Percentiles rank a stretch among this genome's conserved stretches.
Evolutionary conservation across 345 rosid species (phyloP).

Genomic region (Eucalyptus leucophloia): DNA sequence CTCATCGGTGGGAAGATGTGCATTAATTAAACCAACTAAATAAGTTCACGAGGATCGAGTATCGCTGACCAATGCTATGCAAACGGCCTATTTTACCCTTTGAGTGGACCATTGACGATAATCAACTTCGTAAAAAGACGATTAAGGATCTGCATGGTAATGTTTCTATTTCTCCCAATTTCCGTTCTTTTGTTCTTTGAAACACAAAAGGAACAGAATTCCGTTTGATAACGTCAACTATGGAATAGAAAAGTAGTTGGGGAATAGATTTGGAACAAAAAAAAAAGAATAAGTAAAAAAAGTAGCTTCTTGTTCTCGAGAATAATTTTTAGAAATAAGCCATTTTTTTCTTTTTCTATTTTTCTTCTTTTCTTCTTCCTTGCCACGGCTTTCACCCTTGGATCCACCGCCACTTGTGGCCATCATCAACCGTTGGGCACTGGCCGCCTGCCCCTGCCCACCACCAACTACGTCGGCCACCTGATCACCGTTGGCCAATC

Average conservation of each 20-base stretch:
- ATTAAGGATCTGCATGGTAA: background rate
- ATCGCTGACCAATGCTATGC: background rate
- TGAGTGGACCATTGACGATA: background rate
- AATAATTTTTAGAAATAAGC: too few relatives aligned
- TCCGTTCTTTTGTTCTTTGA: fast-evolving
- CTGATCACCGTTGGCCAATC: too few relatives aligned
- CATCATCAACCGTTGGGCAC: fast-evolving
- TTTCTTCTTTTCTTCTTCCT: too few relatives aligned
- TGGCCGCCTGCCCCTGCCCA: too few relatives aligned
- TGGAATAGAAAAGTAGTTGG: fast-evolving
- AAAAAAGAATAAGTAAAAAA: too few relatives aligned
- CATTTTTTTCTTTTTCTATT: too few relatives aligned
- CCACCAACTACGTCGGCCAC: too few relatives aligned
- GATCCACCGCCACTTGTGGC: fast-evolving
- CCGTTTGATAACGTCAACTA: too few relatives aligned
- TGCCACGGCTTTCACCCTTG: fast-evolving
- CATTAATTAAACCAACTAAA: background rate
- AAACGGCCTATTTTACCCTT: background rate
- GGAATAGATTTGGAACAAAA: too few relatives aligned
- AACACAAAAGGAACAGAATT: too few relatives aligned
- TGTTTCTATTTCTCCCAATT: too few relatives aligned
- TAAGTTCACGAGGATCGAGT: background rate
- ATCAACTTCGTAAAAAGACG: background rate
- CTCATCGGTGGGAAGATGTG: background rate
- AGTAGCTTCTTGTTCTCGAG: fast-evolving